Conservation (phyloP, 2,329 filamentous ascomycete species). For the Clonostachys sp. region DNA sequence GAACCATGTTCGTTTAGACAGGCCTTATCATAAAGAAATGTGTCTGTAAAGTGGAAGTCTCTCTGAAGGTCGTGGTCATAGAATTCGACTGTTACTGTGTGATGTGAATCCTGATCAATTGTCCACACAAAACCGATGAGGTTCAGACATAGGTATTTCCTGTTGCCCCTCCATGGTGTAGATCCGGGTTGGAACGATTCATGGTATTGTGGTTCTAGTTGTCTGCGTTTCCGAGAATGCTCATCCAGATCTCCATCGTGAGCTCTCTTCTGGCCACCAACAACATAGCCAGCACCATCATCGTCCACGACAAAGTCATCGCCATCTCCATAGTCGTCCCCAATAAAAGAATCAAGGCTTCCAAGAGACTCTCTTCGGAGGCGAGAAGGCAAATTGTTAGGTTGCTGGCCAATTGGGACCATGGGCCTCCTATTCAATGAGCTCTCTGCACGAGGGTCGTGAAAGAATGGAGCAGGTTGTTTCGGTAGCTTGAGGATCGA, state of each 20-base stretch:
- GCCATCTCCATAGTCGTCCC: slow-evolving; percentile 48
- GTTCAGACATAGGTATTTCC: slow-evolving; percentile 90
- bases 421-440: slow-evolving; percentile 59
- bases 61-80: slow-evolving; percentile 90
- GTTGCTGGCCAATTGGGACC: slow-evolving; percentile 49
- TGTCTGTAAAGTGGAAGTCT: slow-evolving; percentile 97
- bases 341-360: slow-evolving; percentile 79
- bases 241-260: slow-evolving; percentile 46
- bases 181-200: slow-evolving; percentile 88
- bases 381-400: slow-evolving; percentile 38
- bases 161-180: slow-evolving; percentile 91
- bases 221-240: slow-evolving; percentile 42
- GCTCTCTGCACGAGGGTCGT: slow-evolving; percentile 70
- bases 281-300: slow-evolving; percentile 84
- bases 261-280: slow-evolving; percentile 48
- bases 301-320: slow-evolving; percentile 93
- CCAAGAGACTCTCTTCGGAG: slow-evolving; percentile 62
- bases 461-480: slow-evolving; percentile 81
- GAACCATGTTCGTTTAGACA: slow-evolving; percentile 83
- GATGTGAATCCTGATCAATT: slow-evolving; percentile 86
- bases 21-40: slow-evolving; percentile 92
- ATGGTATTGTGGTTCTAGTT: slow-evolving; percentile 65
- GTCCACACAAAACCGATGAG: slow-evolving; percentile 95
- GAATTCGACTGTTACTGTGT: slow-evolving; percentile 96
- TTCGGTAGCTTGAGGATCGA: slow-evolving; percentile 50